Conservation (phyloP, 768 basidiomycete species). For the Boletus eberwhitei region DNA sequence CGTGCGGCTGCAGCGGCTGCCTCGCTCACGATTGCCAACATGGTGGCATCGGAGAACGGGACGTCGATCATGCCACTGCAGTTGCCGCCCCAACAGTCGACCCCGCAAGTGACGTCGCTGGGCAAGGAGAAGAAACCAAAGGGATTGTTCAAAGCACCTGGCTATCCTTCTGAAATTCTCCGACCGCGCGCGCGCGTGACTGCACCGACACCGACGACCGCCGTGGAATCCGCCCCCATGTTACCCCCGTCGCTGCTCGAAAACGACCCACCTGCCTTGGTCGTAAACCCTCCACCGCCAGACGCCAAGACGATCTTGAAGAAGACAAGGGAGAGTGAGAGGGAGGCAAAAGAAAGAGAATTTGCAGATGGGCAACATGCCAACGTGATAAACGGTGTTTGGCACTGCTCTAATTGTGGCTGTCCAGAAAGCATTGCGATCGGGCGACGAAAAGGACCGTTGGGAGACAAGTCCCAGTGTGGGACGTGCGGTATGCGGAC, state of each 20-base stretch:
- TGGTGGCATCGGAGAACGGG: slow-evolving; percentile 91
- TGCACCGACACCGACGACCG: slow-evolving; percentile 65
- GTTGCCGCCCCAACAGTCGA: slow-evolving; percentile 40
- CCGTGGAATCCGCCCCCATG: slow-evolving; percentile 56
- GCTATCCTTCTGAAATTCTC: slow-evolving; percentile 51
- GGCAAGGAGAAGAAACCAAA: slow-evolving; percentile 67
- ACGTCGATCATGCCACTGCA: slow-evolving; percentile 46
- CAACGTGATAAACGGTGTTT: slow-evolving; percentile 78
- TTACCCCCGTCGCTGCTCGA: slow-evolving; percentile 55
- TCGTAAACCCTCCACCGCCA: slow-evolving; percentile 31
- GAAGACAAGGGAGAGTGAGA: slow-evolving; percentile 68
- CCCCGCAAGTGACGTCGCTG: slow-evolving; percentile 31
- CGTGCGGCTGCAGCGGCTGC: slow-evolving; percentile 87
- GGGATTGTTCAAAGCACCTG: slow-evolving; percentile 71
- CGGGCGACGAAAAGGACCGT: slow-evolving; percentile 83
- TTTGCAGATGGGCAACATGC: slow-evolving; percentile 80
- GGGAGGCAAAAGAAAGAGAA: slow-evolving; percentile 81
- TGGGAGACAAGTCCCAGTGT: slow-evolving; percentile 89
- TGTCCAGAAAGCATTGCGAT: slow-evolving; percentile 84
- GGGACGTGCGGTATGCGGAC: slow-evolving; percentile 77
- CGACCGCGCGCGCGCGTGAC: slow-evolving; percentile 57
- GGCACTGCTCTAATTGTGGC: slow-evolving; percentile 96
- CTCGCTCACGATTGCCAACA: slow-evolving; percentile 80
- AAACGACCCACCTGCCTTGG: slow-evolving; percentile 50
- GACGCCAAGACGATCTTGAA: slow-evolving; percentile 55